Conservation (phyloP, 768 basidiomycete genomes). For the Tulasnella sp. region DNA sequence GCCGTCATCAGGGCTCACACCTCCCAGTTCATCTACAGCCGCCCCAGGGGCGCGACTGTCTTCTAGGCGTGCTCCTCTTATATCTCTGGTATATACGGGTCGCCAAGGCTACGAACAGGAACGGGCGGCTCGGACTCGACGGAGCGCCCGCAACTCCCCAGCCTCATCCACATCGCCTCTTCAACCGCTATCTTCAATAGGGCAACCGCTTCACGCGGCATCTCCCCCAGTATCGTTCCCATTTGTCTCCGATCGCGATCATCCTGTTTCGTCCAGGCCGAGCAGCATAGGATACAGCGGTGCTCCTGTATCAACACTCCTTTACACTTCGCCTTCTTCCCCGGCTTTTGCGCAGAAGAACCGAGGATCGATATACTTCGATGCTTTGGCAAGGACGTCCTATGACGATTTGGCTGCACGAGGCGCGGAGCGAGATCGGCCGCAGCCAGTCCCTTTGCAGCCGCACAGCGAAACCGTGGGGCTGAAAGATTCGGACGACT, state of each 20-base stretch:
- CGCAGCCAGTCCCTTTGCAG: too few species aligned
- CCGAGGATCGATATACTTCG: neutral
- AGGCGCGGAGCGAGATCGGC: neutral
- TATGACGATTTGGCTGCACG: neutral
- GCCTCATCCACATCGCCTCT: neutral
- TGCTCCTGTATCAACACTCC: neutral
- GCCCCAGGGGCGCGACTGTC: too few species aligned
- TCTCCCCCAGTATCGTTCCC: too few species aligned
- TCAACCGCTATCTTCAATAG: neutral
- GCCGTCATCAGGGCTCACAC: neutral
- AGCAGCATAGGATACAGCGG: neutral
- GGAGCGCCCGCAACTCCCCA: neutral
- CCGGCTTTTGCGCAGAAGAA: neutral
- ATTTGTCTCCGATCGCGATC: too few species aligned
- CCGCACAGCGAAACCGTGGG: neutral
- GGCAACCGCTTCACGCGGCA: neutral
- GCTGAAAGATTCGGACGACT: neutral
- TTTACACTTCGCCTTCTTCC: constrained; percentile 9
- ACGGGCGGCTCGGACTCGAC: neutral
- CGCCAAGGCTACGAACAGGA: neutral
- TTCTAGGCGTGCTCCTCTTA: neutral
- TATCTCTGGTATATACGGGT: neutral
- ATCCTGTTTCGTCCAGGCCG: neutral
- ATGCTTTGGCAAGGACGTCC: neutral
- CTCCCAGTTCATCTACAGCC: too few species aligned